Conservation (phyloP, 225 moss, liverwort and hornwort genomes). For the Takakia lepidozioides region DNA sequence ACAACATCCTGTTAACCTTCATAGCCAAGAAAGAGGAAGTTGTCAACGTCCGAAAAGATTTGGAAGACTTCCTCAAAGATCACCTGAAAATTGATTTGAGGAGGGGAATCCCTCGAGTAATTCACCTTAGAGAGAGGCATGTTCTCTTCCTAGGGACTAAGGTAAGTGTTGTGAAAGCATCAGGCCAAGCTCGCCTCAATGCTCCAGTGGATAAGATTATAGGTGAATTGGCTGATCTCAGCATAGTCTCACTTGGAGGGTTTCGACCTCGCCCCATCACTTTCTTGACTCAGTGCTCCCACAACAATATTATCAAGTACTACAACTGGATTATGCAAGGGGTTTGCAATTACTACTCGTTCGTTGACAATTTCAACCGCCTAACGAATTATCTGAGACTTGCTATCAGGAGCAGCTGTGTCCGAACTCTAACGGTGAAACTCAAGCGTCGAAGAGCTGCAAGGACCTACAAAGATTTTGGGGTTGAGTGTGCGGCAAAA, state of each 20-base stretch:
- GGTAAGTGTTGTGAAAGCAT: slow-evolving; percentile 14
- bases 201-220: slow-evolving; percentile 43
- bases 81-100: slow-evolving; percentile 13
- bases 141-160: slow-evolving; percentile 37
- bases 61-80: slow-evolving; percentile 22
- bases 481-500: slow-evolving; percentile 46
- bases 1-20: slow-evolving; percentile 28
- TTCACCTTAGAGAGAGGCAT: slow-evolving; percentile 19
- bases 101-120: slow-evolving; percentile 8
- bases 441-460: slow-evolving; percentile 47
- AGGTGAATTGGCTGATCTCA: slow-evolving; percentile 27
- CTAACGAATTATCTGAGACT: slow-evolving; percentile 44
- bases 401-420: slow-evolving; percentile 51
- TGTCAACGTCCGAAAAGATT: slow-evolving; percentile 12
- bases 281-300: slow-evolving; percentile 45
- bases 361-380: slow-evolving; percentile 50
- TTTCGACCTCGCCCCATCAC: slow-evolving; percentile 36
- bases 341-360: slow-evolving; percentile 47
- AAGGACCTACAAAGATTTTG: slow-evolving; percentile 46
- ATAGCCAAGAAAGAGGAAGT: slow-evolving; percentile 27
- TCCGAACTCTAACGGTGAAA: slow-evolving; percentile 53
- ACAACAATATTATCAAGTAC: slow-evolving; percentile 39
- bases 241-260: slow-evolving; percentile 40
- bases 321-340: slow-evolving; percentile 64
- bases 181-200: slow-evolving; percentile 36